phyloP scores from a whole-genome alignment of 108 stramenopile genomes.

The Pseudonitzschia multiseries region DNA sequence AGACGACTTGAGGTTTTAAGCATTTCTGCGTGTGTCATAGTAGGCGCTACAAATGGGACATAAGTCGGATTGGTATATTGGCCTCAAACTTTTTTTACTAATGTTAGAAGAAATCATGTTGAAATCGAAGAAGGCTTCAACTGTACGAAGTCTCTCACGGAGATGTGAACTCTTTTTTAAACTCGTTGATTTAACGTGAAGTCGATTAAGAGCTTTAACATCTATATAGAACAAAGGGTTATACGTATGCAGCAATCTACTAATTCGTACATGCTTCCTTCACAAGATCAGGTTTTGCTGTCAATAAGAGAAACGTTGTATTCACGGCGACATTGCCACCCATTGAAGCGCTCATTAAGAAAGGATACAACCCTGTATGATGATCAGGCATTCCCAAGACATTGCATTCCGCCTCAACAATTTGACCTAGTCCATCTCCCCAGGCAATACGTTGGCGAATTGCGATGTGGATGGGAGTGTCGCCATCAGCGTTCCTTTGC shows the following conservation, averaged over 20 bases:
- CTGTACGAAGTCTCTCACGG: too few species aligned
- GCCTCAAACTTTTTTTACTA: too few species aligned
- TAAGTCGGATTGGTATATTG: too few species aligned
- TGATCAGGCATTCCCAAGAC: slow-evolving; percentile 25
- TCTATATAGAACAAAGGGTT: too few species aligned
- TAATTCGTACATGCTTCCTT: slow-evolving; percentile 16
- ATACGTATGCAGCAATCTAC: not conserved
- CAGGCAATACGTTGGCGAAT: slow-evolving; percentile 41
- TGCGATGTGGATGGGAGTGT: slow-evolving; percentile 40
- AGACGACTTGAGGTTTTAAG: too few species aligned
- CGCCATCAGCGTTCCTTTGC: slow-evolving; percentile 23
- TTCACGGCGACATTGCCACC: slow-evolving; percentile 39
- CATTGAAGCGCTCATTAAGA: slow-evolving; percentile 38
- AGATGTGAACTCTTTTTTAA: too few species aligned
- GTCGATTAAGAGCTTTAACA: too few species aligned
- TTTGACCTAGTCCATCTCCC: slow-evolving; percentile 34
- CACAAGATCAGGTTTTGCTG: slow-evolving; percentile 28
- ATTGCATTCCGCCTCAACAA: slow-evolving; percentile 25
- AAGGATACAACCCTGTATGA: slow-evolving; percentile 41
- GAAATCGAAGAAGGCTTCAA: too few species aligned
- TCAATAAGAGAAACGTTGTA: slow-evolving; percentile 34
- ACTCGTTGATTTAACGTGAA: too few species aligned
- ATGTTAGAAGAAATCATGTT: too few species aligned
- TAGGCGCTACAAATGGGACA: too few species aligned
- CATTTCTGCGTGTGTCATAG: too few species aligned